Conservation (phyloP, 768 basidiomycete species). For the Xanthoconium purpureum region DNA sequence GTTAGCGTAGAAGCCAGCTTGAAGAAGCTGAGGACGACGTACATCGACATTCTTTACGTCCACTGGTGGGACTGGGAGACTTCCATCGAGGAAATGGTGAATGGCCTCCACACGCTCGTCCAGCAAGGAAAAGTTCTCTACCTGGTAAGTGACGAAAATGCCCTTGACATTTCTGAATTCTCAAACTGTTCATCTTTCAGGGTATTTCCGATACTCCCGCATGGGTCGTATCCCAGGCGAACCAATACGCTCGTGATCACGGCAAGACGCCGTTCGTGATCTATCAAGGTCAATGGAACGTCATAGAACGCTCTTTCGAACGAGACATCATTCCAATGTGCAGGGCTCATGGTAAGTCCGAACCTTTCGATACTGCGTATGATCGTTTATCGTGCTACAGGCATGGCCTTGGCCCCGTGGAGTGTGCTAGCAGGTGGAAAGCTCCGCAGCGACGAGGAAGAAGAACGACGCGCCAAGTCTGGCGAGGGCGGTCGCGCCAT, state of each 20-base stretch:
- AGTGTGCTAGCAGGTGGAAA: constrained; percentile 35
- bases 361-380: not conserved
- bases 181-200: not conserved
- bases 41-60: constrained; percentile 54
- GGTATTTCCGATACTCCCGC: constrained; percentile 36
- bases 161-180: not conserved
- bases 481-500: constrained; percentile 11
- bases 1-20: constrained; percentile 34
- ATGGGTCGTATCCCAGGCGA: constrained; percentile 40
- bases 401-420: constrained; percentile 39
- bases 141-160: constrained; percentile 11
- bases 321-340: constrained; percentile 42
- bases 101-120: constrained; percentile 42
- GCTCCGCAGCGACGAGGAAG: constrained; percentile 33
- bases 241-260: constrained; percentile 41
- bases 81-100: constrained; percentile 45
- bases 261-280: constrained; percentile 45
- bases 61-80: constrained; percentile 52
- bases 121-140: constrained; percentile 44
- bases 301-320: constrained; percentile 39
- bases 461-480: constrained; percentile 23
- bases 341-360: constrained; percentile 19
- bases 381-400: not conserved
- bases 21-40: constrained; percentile 53
- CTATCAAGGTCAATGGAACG: constrained; percentile 40